Base-by-base conservation (phyloP, 192 early-diverging fungal genomes). In the Piromyces finnis region DNA sequence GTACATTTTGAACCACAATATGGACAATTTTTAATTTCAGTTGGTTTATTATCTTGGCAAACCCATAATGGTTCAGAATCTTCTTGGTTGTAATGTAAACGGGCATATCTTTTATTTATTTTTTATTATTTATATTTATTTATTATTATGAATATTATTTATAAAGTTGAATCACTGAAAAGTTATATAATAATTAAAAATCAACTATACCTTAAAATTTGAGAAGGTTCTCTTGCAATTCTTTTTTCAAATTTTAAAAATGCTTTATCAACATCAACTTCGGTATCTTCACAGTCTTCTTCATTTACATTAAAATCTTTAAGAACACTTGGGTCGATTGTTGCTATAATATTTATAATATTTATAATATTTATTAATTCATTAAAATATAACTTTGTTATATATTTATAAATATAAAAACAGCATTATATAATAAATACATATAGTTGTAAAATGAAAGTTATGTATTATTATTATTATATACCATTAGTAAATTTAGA, bases 241-340 rank as follows among this genome's bases (percentile, higher is more conserved):
- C 91, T 90, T 82, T 91, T 92, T 84, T 99, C 95, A 86, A 98
- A 99, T 82, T 90, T 85, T 81, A 99, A 82, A 85, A 99, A 99
- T 0, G 92, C 92, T 29, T 89, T 86, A 84, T 99, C 97, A 4
- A 99, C 96, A 36, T 92, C 93, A 1, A 93, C 91, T 77, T 90
- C 86, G 14, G 94, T 92, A 82, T 96, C 94, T 82, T 93, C 93
- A 39, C 86, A 88, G 30, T 86, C 82, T 78, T 91, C 92, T 30
- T 41, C 51, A 78, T 41, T 41, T n/a, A 36, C 79, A 29, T 29
- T 79, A 11, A 79, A 79, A 39, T 79, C 29, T 80, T 77, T 78
- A 29, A 80, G 36, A 78, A 77, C 14, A 13, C 7, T 27, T 39
- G 79, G 29, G 15, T 29, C 30, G 13, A 78, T 30, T 9, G 79